These are phyloP conservation scores for Cadophora luteo-olivacea DNA, from an alignment of 2,329 filamentous ascomycete species.

Conservation along the genomic window DNA sequence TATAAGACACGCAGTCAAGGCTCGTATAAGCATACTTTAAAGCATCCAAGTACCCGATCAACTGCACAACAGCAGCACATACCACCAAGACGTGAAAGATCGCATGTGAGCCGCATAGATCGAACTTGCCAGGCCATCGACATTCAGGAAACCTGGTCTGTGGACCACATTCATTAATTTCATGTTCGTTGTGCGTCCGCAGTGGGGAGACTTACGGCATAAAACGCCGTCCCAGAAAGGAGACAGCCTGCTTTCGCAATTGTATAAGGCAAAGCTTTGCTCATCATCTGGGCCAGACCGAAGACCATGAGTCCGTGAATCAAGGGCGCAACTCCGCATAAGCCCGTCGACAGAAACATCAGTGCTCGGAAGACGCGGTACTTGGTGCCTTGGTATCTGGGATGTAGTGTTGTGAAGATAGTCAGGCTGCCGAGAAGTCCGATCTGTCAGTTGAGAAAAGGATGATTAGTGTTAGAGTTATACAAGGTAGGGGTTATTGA, in stretches of 20 bases:
- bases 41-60: slow-evolving; percentile 12
- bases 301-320: slow-evolving; percentile 31
- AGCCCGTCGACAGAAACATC: slow-evolving; percentile 34
- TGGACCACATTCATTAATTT: slow-evolving; percentile 30
- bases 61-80: slow-evolving; percentile 26
- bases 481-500: no score
- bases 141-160: slow-evolving; percentile 32
- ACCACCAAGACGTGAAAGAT: slow-evolving; percentile 38
- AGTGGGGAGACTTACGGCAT: slow-evolving; percentile 16
- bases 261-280: not conserved
- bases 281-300: slow-evolving; percentile 26
- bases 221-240: slow-evolving; percentile 35
- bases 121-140: slow-evolving; percentile 33
- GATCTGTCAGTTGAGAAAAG: slow-evolving; percentile 44
- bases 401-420: slow-evolving; percentile 42
- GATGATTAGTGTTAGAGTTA: no score
- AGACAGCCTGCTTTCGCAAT: not conserved
- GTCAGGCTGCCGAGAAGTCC: slow-evolving; percentile 45
- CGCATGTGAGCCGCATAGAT: slow-evolving; percentile 36
- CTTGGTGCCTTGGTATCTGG: slow-evolving; percentile 33
- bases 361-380: slow-evolving; percentile 34
- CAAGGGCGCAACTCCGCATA: slow-evolving; percentile 36
- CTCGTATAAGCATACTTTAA: not conserved
- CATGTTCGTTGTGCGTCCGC: slow-evolving; percentile 23
- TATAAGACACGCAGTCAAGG: not conserved